phyloP scores from a whole-genome alignment of 148 eudicot genomes.

The Rheum nobile region DNA sequence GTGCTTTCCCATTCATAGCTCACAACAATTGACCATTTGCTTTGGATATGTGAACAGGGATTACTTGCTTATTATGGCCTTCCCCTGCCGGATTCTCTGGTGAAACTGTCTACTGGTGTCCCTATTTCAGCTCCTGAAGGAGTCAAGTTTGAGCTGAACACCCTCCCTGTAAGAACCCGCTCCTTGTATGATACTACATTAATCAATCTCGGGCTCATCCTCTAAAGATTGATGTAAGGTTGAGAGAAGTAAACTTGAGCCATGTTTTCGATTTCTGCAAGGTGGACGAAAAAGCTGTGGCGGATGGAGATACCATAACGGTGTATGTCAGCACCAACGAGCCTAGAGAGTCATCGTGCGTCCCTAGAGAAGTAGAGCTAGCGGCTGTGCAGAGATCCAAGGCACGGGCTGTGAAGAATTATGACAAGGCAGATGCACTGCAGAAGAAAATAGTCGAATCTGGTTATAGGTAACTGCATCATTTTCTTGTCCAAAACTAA shows the following conservation, averaged over 20 bases:
- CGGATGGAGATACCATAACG: conserved; percentile 89
- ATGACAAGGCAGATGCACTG: conserved; percentile 67
- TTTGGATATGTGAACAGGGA: conserved; percentile 39
- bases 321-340: conserved; percentile 77
- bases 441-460: conserved; percentile 56
- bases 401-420: conserved; percentile 60
- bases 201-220: not conserved
- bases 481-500: not conserved
- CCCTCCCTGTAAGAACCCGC: conserved; percentile 58
- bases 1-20: not conserved
- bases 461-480: conserved; percentile 49
- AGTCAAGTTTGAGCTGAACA: conserved; percentile 65
- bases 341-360: conserved; percentile 63
- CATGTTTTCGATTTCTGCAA: conserved; percentile 10
- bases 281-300: conserved; percentile 88
- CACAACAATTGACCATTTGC: not conserved
- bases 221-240: not conserved
- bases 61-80: conserved; percentile 72
- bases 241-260: not conserved
- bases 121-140: conserved; percentile 44
- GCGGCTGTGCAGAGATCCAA: conserved; percentile 65
- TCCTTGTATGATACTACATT: not conserved
- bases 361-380: conserved; percentile 57
- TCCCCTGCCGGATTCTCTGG: conserved; percentile 53
- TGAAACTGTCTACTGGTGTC: conserved; percentile 29